A percentile compares a stretch with the other conserved stretches of the same genome.
phyloP scores from a whole-genome alignment of 371 early-diverging fungal genomes.

The Apophysomyces variabilis region DNA sequence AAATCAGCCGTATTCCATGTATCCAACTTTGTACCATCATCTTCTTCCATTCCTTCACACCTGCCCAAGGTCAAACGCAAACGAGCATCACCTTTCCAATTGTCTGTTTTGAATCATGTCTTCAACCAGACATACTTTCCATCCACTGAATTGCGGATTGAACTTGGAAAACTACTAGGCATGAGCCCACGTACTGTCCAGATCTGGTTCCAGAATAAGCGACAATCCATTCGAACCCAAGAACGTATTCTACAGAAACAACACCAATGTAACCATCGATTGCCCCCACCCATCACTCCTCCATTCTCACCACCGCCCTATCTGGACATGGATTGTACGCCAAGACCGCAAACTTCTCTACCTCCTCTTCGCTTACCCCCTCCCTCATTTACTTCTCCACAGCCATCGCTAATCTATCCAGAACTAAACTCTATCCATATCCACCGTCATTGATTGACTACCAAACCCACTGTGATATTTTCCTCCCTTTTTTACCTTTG shows the following conservation, averaged over 20 bases:
- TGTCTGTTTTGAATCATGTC: slow-evolving; percentile 49
- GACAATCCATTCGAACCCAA: slow-evolving; percentile 56
- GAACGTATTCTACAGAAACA: slow-evolving; percentile 16
- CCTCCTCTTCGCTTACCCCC: neutral
- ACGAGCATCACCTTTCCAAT: slow-evolving; percentile 34
- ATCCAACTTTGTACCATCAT: slow-evolving; percentile 14
- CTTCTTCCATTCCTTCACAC: slow-evolving; percentile 15
- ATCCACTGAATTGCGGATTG: slow-evolving; percentile 71
- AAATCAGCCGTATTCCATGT: slow-evolving; percentile 23
- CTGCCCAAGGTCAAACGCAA: slow-evolving; percentile 21
- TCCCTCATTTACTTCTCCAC: slow-evolving; percentile 18
- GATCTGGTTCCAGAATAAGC: slow-evolving; percentile 93
- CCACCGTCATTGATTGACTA: neutral
- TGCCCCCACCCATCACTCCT: slow-evolving; percentile 5
- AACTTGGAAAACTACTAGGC: slow-evolving; percentile 76
- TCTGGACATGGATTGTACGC: neutral
- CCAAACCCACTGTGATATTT: neutral
- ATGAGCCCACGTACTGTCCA: slow-evolving; percentile 81
- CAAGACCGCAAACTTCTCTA: slow-evolving; percentile 11
- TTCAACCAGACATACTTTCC: slow-evolving; percentile 52
- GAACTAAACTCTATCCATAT: neutral
- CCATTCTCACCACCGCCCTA: slow-evolving; percentile 5
- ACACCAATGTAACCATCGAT: neutral
- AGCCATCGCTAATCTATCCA: slow-evolving; percentile 19
- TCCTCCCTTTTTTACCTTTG: neutral